Evolutionary conservation across 2,329 filamentous ascomycete species (phyloP).

Genomic region (Fusarium begoniae): DNA sequence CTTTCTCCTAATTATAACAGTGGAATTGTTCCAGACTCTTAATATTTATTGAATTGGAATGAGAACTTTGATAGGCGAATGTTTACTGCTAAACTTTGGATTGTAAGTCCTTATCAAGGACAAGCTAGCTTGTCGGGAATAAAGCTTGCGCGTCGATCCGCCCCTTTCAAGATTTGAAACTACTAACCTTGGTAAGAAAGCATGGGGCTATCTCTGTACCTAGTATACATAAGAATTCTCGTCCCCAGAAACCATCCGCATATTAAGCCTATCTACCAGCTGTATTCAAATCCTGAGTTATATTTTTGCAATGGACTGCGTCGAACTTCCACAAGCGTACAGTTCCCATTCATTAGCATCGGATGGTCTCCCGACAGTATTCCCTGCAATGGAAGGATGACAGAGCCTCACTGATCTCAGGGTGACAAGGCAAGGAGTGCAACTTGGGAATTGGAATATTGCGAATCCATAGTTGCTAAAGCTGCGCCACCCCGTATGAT

Average conservation of each 20-base stretch:
- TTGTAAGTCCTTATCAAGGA: not conserved
- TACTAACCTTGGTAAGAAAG: not conserved
- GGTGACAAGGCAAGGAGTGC: not conserved
- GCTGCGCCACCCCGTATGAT: not conserved
- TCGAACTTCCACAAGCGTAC: not conserved
- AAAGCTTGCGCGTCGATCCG: constrained; percentile 25
- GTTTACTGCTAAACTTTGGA: not conserved
- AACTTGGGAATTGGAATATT: not conserved
- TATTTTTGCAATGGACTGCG: not conserved
- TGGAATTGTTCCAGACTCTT: constrained; percentile 9
- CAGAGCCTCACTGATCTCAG: not conserved
- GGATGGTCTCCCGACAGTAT: not conserved
- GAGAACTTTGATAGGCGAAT: not conserved
- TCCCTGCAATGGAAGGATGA: not conserved
- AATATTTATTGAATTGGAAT: not conserved
- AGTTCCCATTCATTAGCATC: not conserved
- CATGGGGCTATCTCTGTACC: not conserved
- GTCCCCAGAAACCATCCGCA: not conserved
- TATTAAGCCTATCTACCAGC: not conserved
- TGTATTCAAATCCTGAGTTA: not conserved
- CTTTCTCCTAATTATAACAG: constrained; percentile 2
- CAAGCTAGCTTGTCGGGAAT: constrained; percentile 24
- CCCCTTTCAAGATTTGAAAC: constrained; percentile 22
- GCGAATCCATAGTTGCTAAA: not conserved
- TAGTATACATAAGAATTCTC: not conserved